Base-by-base conservation (phyloP, 208 protist genomes). In the Trypanosomatidae sp. region DNA sequence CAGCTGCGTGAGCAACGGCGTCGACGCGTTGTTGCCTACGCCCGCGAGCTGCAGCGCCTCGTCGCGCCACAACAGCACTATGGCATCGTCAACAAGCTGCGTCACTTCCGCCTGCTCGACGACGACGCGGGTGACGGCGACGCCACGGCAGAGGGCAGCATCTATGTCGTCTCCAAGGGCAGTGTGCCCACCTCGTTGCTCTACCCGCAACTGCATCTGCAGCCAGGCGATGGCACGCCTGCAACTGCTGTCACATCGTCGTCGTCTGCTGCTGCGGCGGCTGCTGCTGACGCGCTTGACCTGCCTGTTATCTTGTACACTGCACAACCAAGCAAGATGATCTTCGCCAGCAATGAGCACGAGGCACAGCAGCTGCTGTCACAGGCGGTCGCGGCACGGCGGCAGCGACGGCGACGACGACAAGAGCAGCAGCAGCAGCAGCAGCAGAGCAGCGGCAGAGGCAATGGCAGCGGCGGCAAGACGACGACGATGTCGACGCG, bases 11-110 rank as follows among this genome's bases (percentile, higher is more conserved):
- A n/a, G n/a, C n/a, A n/a, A n/a, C n/a, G n/a, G n/a, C n/a, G n/a
- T n/a, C n/a, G n/a, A n/a, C n/a, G n/a, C n/a, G n/a, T n/a, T n/a
- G n/a, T n/a, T n/a, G n/a, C n/a, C n/a, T n/a, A n/a, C n/a, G n/a
- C n/a, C n/a, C n/a, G n/a, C n/a, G n/a, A n/a, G n/a, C n/a, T n/a
- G n/a, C 48, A 85, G 8, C 78, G 71, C 11, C 72, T 88, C 24
- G 53, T 92, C 7, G 82, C 71, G 50, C 83, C 77, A 0, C 78
- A 92, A 48, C 83, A 92, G 65, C 88, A 88, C 57, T 88, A 77
- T 24, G 83, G 83, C 7, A 87, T 79, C 47, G 70, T 92, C 23
- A 66, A 66, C 37, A 82, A 79, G 49, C 59, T 92, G 39, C 63
- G 69, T 33, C 43, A 53, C 21, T 88, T 92, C 50, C 57, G 66